phyloP scores from a whole-genome alignment of 345 rosid genomes.

The Gossypium bickii region DNA sequence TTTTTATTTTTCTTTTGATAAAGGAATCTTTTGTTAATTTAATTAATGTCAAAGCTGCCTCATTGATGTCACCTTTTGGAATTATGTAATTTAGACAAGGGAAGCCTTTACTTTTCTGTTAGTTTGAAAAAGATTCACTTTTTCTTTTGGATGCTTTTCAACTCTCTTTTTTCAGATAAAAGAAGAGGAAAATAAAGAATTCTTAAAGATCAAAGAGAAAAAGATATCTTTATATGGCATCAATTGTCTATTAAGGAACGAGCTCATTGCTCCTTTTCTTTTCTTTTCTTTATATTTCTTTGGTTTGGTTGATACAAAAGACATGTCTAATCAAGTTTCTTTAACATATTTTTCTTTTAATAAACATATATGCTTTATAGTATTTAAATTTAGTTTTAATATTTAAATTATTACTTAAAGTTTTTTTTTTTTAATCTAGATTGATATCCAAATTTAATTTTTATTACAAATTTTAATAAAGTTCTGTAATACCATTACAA shows the following conservation, averaged over 20 bases:
- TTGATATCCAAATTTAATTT: too few species aligned
- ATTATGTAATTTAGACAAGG: conserved; percentile 39
- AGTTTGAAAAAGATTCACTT: conserved; percentile 36
- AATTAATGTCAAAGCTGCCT: conserved; percentile 34
- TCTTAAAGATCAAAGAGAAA: conserved; percentile 17
- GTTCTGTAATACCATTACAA: too few species aligned
- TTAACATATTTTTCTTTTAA: not conserved
- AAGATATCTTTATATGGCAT: conserved; percentile 22
- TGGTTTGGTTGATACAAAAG: not conserved
- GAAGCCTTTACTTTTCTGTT: conserved; percentile 38
- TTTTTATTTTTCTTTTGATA: conserved; percentile 33
- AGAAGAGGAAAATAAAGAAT: not conserved
- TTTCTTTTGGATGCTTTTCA: conserved; percentile 59
- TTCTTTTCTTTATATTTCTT: not conserved
- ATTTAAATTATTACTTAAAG: too few species aligned
- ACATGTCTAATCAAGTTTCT: conserved; percentile 10
- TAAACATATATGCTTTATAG: too few species aligned
- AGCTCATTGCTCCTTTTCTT: not conserved
- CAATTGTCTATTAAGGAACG: not conserved
- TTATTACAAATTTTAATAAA: too few species aligned
- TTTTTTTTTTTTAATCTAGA: too few species aligned
- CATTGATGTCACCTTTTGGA: conserved; percentile 22
- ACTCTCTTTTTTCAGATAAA: conserved; percentile 29
- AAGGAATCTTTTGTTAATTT: conserved; percentile 32
- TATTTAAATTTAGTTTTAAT: too few species aligned